These are phyloP conservation scores for Chloroidium sp. DNA, from an alignment of 163 green algal species.

Conservation along the genomic window DNA sequence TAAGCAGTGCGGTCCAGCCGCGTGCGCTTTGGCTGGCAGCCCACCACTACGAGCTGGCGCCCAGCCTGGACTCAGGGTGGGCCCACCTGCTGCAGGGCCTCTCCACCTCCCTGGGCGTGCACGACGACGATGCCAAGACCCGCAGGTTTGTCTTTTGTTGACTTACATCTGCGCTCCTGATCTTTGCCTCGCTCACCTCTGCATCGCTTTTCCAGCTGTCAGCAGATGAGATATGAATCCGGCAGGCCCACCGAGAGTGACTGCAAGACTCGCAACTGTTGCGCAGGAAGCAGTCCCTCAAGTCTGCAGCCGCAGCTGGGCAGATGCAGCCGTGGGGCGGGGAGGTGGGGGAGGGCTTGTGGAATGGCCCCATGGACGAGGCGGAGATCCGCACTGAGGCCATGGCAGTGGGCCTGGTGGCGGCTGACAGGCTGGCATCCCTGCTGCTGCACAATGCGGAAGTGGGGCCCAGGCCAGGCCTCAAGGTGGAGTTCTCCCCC, in stretches of 20 bases:
- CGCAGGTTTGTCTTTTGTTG: not conserved
- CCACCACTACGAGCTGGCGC: constrained; percentile 39
- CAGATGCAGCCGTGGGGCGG: not conserved
- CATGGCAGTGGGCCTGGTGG: constrained; percentile 7
- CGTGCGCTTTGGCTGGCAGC: constrained; percentile 49
- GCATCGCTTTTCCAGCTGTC: too few relatives aligned
- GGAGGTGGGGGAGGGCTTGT: too few relatives aligned
- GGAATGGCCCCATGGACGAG: constrained; percentile 8
- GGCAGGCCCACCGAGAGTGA: too few relatives aligned
- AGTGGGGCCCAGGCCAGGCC: constrained; percentile 5
- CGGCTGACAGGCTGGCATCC: constrained; percentile 13
- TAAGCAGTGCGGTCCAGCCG: constrained; percentile 37
- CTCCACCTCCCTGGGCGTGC: not conserved
- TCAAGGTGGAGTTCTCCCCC: constrained; percentile 11
- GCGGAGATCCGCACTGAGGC: constrained; percentile 13
- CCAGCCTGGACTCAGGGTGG: constrained; percentile 23
- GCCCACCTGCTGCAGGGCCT: constrained; percentile 11
- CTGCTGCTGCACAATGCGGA: constrained; percentile 13
- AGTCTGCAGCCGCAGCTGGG: not conserved
- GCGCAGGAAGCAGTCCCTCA: too few relatives aligned
- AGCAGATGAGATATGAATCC: too few relatives aligned
- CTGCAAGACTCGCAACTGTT: too few relatives aligned
- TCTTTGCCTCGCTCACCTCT: too few relatives aligned
- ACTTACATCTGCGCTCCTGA: too few relatives aligned
- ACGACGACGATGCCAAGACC: not conserved